A percentile compares a stretch with the other conserved stretches of the same genome.
These are phyloP conservation scores for Galeopsis tetrahit DNA, from an alignment of 257 asterid genomes.

Conservation along the genomic window DNA sequence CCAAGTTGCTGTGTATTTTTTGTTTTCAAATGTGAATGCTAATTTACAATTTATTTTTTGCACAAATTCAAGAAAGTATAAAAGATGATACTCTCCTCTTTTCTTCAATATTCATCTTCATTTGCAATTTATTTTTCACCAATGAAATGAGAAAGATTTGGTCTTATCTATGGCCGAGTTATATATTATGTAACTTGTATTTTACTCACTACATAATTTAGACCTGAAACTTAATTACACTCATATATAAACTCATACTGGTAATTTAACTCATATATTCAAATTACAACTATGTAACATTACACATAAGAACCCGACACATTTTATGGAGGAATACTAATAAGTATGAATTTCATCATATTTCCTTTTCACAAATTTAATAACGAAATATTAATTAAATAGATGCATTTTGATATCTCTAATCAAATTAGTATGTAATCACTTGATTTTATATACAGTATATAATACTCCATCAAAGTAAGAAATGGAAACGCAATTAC, in stretches of 20 bases:
- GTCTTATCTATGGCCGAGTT: too few relatives aligned
- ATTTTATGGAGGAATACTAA: background rate
- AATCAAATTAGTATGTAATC: background rate
- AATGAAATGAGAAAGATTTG: background rate
- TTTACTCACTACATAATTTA: too few relatives aligned
- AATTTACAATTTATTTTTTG: background rate
- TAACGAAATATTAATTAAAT: background rate
- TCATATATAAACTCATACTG: too few relatives aligned
- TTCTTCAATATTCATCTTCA: background rate
- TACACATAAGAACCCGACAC: too few relatives aligned
- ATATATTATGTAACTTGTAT: too few relatives aligned
- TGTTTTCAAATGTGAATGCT: conserved; percentile 9
- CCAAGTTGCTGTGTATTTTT: too few relatives aligned
- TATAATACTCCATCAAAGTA: too few relatives aligned
- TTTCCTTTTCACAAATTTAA: background rate
- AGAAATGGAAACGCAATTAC: background rate
- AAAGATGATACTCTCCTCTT: background rate
- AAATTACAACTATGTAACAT: too few relatives aligned
- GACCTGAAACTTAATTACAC: too few relatives aligned
- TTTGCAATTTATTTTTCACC: background rate
- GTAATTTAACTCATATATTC: too few relatives aligned
- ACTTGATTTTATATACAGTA: too few relatives aligned
- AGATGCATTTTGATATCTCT: background rate
- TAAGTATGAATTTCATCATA: background rate
- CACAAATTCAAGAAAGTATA: background rate